phyloP scores from a whole-genome alignment of 768 basidiomycete genomes.

The Podaxis sp. region DNA sequence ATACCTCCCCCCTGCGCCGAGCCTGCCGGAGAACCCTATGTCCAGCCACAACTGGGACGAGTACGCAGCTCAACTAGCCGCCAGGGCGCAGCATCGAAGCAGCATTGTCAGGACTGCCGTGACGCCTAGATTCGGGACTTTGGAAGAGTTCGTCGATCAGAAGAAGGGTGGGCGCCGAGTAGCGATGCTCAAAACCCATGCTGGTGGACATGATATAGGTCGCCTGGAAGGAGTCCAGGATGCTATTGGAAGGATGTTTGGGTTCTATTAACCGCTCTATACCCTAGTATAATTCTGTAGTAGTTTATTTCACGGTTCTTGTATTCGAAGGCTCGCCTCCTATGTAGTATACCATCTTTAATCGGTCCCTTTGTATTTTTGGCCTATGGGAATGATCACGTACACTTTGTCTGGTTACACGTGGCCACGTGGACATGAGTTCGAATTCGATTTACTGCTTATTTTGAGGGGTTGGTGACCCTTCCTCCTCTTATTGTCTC shows the following conservation, averaged over 20 bases:
- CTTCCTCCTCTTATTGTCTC: background rate
- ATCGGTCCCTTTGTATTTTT: background rate
- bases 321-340: background rate
- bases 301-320: background rate
- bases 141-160: slow-evolving; percentile 38
- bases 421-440: background rate
- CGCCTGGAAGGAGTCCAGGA: slow-evolving; percentile 71
- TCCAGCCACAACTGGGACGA: slow-evolving; percentile 41
- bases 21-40: slow-evolving; percentile 35
- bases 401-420: background rate
- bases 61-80: slow-evolving; percentile 35
- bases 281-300: background rate
- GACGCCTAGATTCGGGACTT: slow-evolving; percentile 42
- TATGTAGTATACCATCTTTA: slow-evolving; percentile 1
- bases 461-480: background rate
- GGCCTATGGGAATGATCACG: background rate
- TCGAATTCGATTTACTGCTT: background rate
- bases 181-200: slow-evolving; percentile 54
- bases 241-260: slow-evolving; percentile 47
- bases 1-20: slow-evolving; percentile 42
- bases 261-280: slow-evolving; percentile 21
- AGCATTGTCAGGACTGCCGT: slow-evolving; percentile 43
- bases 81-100: slow-evolving; percentile 36
- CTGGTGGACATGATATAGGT: slow-evolving; percentile 62
- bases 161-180: slow-evolving; percentile 42